Base-by-base conservation (phyloP, 495 filamentous ascomycete species). In the Collariella sp. region DNA sequence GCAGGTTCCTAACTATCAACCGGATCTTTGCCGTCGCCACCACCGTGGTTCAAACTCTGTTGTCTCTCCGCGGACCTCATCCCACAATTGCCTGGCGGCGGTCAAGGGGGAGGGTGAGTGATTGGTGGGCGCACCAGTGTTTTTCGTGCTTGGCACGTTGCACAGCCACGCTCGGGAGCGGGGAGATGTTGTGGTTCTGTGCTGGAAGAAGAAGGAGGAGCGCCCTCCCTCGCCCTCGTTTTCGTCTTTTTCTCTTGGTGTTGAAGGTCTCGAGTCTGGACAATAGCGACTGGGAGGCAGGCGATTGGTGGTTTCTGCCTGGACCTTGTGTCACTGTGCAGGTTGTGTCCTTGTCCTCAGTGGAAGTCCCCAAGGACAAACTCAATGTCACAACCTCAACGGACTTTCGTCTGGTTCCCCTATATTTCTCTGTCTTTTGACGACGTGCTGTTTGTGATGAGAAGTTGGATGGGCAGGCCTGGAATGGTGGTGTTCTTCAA, bases 121-220 rank as follows among this genome's bases (percentile, higher is more conserved):
- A 26, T 22, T 43, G 38, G 26, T 19, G 39, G 39, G 4, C 13
- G 19, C 40, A 34, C 16, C 24, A 16, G 22, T 33, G 5, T 18
- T 36, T n/a, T 24, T 6, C 6, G 9, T 31, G 22, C 51, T 54
- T 54, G 51, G 51, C 51, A 41, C 11, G 16, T 40, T 46, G 51
- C 51, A 54, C 51, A 54, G 51, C 51, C 51, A 46, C 51, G 7
- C 20, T 46, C 23, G 20, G n/a, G 15, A 13, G n/a, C 38, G 43
- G 41, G 36, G 48, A 38, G 48, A 42, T 16, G 33, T 13, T 46
- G 6, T 33, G 10, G 18, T 12, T 38, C 35, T n/a, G 35, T 13
- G 35, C 11, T 38, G 35, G 35, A 38, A 38, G 26, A 31, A 31
- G 26, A 31, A 31, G 26, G 26, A 31, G n/a, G n/a, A n/a, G n/a